Base-by-base conservation (phyloP, 2,329 filamentous ascomycete species). In the Monosporascus cannonballus region DNA sequence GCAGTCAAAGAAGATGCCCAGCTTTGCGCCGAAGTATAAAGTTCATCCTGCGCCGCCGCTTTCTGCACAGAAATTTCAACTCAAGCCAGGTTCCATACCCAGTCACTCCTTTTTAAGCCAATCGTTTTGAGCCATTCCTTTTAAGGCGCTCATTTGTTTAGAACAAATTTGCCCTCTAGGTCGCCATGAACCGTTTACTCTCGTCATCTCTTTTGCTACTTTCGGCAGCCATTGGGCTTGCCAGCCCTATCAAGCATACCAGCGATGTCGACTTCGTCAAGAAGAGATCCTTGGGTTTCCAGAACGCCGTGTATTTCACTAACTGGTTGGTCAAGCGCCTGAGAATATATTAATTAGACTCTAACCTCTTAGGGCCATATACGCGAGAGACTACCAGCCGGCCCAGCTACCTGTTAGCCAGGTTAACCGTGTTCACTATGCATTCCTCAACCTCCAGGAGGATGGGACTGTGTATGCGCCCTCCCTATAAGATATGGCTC, bases 391-490 rank as follows among this genome's bases (percentile, higher is more conserved):
- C 57, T 90, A 86, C 64, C 78, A 87, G 52, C 86, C 89, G 0
- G 78, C 86, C 49, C 76, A 90, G 59, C 76, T 96, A 8, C 86
- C 86, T 0, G 81, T 77, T 2, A 75, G 81, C 2, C 76, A 90
- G 56, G 73, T 96, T 49, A 93, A 87, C 0, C 89, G 94, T 61
- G 76, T 96, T 2, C 76, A 96, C 2, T 96, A 83, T 63, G 80
- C 90, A 2, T 96, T 96, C 69, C 87, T 89, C 62, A 92, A 95
- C 64, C 70, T 95, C 18, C 24, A 25, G 75, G 76, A 9, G 1
- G 81, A 86, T 50, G 91, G 90, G 36, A 86, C 89, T 61, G 87
- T 93, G 71, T 86, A 78, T 64, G 76, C 67, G 6, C 14, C 41
- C 27, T 25, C 6, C 11, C 25, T 6, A 25, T 25, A 25, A 6